Percentiles rank a stretch among this genome's conserved stretches.
phyloP scores from a whole-genome alignment of 2,329 filamentous ascomycete genomes.

The Nemania sp. region DNA sequence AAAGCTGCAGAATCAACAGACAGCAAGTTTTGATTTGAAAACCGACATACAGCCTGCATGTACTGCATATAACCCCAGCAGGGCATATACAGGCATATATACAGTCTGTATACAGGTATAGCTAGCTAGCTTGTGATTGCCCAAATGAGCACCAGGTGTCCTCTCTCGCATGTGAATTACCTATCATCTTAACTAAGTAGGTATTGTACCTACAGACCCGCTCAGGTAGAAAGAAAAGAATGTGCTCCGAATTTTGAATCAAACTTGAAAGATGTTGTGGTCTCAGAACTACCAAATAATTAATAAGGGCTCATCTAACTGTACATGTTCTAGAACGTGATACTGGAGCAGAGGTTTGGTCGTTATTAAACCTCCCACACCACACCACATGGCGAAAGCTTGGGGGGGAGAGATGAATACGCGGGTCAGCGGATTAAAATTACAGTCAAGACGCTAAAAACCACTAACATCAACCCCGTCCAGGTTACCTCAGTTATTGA shows the following conservation, averaged over 20 bases:
- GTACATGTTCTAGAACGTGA: not conserved
- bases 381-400: not conserved
- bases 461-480: not conserved
- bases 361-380: not conserved
- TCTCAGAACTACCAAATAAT: not conserved
- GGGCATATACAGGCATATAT: not conserved
- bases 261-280: not conserved
- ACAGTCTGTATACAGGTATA: not conserved
- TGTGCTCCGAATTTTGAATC: not conserved
- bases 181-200: too few species aligned
- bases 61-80: slow-evolving; percentile 11
- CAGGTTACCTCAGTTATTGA: not conserved
- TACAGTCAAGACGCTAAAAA: slow-evolving; percentile 23
- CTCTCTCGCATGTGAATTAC: not conserved
- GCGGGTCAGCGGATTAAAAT: slow-evolving; percentile 14
- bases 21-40: slow-evolving; percentile 19
- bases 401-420: not conserved
- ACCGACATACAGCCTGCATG: slow-evolving; percentile 6
- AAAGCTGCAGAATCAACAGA: slow-evolving; percentile 26
- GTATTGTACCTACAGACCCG: not conserved
- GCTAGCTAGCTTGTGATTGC: not conserved
- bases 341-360: not conserved
- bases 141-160: not conserved
- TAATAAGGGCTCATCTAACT: too few species aligned
- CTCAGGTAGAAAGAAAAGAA: not conserved